A percentile compares a stretch with the other conserved stretches of the same genome.
Evolutionary conservation across 345 rosid genomes (phyloP).

Genomic region (Citrus hindsii): DNA sequence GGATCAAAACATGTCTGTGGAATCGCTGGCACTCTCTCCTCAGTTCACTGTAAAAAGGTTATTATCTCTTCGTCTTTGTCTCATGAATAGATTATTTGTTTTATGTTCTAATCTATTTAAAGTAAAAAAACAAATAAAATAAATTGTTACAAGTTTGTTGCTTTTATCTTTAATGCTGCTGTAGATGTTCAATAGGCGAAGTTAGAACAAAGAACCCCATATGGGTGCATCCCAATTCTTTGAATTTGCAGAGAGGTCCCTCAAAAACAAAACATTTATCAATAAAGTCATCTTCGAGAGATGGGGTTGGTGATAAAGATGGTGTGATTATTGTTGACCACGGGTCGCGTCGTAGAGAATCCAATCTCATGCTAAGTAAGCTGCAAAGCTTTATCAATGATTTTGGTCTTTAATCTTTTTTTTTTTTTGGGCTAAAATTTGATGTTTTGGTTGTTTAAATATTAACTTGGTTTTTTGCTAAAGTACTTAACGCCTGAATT

Average conservation of each 20-base stretch:
- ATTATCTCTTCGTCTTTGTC: neutral
- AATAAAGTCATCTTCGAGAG: conserved; percentile 24
- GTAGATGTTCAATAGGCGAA: conserved; percentile 9
- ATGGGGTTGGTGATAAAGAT: conserved; percentile 48
- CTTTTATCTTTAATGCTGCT: neutral
- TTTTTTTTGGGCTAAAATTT: neutral
- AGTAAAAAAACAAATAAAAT: neutral
- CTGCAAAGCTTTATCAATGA: neutral
- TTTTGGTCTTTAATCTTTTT: neutral
- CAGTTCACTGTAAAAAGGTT: conserved; percentile 12
- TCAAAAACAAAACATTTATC: conserved; percentile 12
- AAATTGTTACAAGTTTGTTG: neutral
- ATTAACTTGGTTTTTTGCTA: neutral
- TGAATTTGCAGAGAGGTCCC: conserved; percentile 21
- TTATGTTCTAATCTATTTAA: neutral
- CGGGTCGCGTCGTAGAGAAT: conserved; percentile 85
- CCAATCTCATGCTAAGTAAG: conserved; percentile 86
- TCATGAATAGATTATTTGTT: neutral
- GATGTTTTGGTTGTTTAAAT: neutral
- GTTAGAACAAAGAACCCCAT: neutral
- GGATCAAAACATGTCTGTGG: conserved; percentile 2
- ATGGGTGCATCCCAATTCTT: conserved; percentile 18
- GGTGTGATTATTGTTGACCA: conserved; percentile 90
- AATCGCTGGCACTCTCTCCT: conserved; percentile 2
- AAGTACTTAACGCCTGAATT: neutral